These are phyloP conservation scores for Mortierella sp. DNA, from an alignment of 371 early-diverging fungal genomes.

Conservation along the genomic window DNA sequence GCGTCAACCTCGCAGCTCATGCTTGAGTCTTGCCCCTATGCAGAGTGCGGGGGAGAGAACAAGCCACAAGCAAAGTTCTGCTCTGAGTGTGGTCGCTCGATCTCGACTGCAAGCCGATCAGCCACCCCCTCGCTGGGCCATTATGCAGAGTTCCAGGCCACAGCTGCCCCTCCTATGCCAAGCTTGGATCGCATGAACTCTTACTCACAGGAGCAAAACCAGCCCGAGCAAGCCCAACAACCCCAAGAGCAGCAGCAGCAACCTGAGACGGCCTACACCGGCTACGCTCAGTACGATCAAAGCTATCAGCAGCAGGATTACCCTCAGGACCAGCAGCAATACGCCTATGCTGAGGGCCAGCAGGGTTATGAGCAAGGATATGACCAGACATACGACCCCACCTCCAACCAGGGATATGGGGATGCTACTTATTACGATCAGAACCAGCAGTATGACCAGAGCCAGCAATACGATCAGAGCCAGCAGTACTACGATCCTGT, in stretches of 20 bases:
- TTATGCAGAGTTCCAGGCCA: slow-evolving; percentile 27
- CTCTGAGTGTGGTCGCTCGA: slow-evolving; percentile 76
- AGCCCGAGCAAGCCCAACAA: slow-evolving; percentile 14
- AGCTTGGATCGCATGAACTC: slow-evolving; percentile 40
- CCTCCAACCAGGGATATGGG: slow-evolving; percentile 25
- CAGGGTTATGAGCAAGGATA: slow-evolving; percentile 17
- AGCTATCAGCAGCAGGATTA: slow-evolving; percentile 21
- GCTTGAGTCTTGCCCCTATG: slow-evolving; percentile 62
- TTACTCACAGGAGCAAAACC: slow-evolving; percentile 27
- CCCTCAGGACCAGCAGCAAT: slow-evolving; percentile 13
- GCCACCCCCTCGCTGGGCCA: slow-evolving; percentile 59
- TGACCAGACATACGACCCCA: slow-evolving; percentile 14
- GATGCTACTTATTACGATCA: slow-evolving; percentile 30
- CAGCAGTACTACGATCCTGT: slow-evolving; percentile 44
- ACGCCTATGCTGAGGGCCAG: slow-evolving; percentile 8
- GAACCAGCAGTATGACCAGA: slow-evolving; percentile 35
- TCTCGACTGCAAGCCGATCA: slow-evolving; percentile 63
- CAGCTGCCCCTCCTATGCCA: slow-evolving; percentile 33
- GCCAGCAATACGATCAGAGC: slow-evolving; percentile 27
- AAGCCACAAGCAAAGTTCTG: slow-evolving; percentile 79
- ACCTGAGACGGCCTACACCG: slow-evolving; percentile 10
- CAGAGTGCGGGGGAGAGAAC: slow-evolving; percentile 74
- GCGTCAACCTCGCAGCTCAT: slow-evolving; percentile 51
- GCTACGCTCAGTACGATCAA: slow-evolving; percentile 18
- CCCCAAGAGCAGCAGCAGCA: slow-evolving; percentile 19